These are phyloP conservation scores for Chaetomiaceae sp. DNA, from an alignment of 2,329 filamentous ascomycete species.

Conservation along the genomic window DNA sequence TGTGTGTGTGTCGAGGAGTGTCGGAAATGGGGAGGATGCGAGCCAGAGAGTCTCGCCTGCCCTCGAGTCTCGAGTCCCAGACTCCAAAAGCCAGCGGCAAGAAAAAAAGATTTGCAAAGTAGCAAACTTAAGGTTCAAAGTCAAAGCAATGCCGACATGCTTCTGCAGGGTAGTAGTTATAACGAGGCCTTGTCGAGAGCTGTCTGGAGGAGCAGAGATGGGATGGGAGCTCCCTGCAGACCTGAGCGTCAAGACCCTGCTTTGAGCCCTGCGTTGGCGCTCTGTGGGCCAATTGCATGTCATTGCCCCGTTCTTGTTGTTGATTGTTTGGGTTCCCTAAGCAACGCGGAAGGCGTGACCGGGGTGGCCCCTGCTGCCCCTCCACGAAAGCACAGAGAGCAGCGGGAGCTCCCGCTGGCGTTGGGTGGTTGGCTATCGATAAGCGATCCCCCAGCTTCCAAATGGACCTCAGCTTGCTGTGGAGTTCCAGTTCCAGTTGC, in stretches of 20 bases:
- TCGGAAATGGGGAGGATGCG: background rate
- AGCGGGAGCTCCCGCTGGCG: constrained; percentile 3
- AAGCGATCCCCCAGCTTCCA: background rate
- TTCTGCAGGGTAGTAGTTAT: constrained; percentile 24
- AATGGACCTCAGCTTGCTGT: no score
- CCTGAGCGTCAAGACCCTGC: background rate
- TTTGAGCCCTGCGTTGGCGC: constrained; percentile 21
- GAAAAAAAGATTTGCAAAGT: constrained; percentile 4
- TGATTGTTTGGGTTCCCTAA: constrained; percentile 23
- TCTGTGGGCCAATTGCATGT: constrained; percentile 20
- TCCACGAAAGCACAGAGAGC: background rate
- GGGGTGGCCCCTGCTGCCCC: constrained; percentile 10
- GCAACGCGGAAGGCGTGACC: constrained; percentile 22
- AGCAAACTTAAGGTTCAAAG: constrained; percentile 1
- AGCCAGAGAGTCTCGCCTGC: background rate
- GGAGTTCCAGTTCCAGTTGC: no score
- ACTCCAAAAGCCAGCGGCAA: constrained; percentile 9
- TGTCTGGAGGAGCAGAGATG: background rate
- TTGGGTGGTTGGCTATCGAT: no score
- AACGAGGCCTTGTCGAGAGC: constrained; percentile 15
- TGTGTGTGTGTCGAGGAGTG: background rate
- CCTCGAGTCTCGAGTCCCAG: constrained; percentile 9
- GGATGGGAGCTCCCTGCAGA: background rate
- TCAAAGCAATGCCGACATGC: constrained; percentile 11
- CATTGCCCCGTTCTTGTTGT: constrained; percentile 18